Evolutionary conservation across 2,329 filamentous ascomycete genomes (phyloP).

Genomic region (Verticillium zaregamsianum): DNA sequence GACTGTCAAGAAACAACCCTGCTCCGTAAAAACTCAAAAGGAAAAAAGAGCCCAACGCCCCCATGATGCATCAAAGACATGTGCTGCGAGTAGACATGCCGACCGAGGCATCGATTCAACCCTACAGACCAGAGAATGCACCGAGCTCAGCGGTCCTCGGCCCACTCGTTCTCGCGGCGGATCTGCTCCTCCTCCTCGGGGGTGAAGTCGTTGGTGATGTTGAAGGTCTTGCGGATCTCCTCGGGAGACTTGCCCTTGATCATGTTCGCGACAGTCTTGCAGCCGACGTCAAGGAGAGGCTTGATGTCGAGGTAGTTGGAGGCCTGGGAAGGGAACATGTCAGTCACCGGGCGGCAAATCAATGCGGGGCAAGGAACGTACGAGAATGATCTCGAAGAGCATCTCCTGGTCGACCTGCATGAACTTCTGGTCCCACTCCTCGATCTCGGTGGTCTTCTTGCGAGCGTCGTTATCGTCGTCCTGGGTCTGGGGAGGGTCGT

Average conservation of each 20-base stretch:
- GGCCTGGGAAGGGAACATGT: constrained; percentile 50
- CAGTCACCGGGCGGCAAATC: background rate
- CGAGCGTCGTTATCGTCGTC: constrained; percentile 92
- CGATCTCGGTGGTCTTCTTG: constrained; percentile 98
- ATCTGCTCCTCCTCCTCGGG: constrained; percentile 99
- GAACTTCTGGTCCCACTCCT: constrained; percentile 99
- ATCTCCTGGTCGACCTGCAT: constrained; percentile 99
- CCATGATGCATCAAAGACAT: constrained; percentile 1
- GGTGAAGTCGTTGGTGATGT: constrained; percentile 99
- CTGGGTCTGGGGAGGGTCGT: constrained; percentile 73
- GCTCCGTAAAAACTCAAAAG: background rate
- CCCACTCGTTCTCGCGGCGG: constrained; percentile 86
- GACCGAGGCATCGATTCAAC: background rate
- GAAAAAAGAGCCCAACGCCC: background rate
- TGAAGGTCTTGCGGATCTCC: constrained; percentile 99
- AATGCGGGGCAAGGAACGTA: constrained; percentile 40
- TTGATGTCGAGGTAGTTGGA: constrained; percentile 99
- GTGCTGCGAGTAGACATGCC: background rate
- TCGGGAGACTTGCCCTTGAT: constrained; percentile 99
- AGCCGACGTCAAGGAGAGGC: constrained; percentile 92
- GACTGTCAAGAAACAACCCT: background rate
- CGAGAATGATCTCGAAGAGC: constrained; percentile 98
- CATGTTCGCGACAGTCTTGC: constrained; percentile 99
- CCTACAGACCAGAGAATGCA: background rate
- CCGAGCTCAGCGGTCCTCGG: constrained; percentile 64